Evolutionary conservation across 1,284 basidiomycete genomes (phyloP).

Genomic region (Pseudozyma hubeiensis): DNA sequence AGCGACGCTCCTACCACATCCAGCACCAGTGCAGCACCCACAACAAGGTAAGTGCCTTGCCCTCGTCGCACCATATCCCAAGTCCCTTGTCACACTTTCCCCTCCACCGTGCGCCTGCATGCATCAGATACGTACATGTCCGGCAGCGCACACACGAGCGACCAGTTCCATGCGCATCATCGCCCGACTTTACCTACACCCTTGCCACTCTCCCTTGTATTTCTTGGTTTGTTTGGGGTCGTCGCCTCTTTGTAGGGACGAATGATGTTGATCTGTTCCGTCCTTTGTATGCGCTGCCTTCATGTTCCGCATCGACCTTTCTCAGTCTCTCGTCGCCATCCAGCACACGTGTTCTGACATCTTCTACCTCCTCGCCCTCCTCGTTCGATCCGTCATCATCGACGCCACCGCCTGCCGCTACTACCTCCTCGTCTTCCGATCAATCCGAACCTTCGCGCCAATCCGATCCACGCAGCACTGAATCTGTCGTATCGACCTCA

Average conservation of each 20-base stretch:
- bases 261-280: conserved; percentile 30
- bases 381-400: conserved; percentile 5
- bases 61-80: background rate
- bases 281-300: conserved; percentile 21
- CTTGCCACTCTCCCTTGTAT: background rate
- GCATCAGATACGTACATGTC: conserved; percentile 22
- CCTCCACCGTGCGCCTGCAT: conserved; percentile 12
- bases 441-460: conserved; percentile 6
- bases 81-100: background rate
- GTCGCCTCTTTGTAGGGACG: conserved; percentile 17
- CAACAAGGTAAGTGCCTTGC: conserved; percentile 44
- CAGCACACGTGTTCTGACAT: conserved; percentile 36
- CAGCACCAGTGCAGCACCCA: conserved; percentile 29
- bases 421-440: background rate
- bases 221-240: background rate
- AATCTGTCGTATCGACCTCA: conserved; percentile 25
- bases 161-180: conserved; percentile 1
- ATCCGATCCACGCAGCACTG: conserved; percentile 9
- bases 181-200: background rate
- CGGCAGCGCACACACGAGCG: conserved; percentile 15
- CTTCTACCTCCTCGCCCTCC: conserved; percentile 25
- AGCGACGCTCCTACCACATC: conserved; percentile 16
- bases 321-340: conserved; percentile 23
- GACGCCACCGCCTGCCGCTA: background rate
- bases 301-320: conserved; percentile 8